A percentile compares a stretch with the other conserved stretches of the same genome.
phyloP scores from a whole-genome alignment of 441 rosid genomes.

The Syzygium malaccense region DNA sequence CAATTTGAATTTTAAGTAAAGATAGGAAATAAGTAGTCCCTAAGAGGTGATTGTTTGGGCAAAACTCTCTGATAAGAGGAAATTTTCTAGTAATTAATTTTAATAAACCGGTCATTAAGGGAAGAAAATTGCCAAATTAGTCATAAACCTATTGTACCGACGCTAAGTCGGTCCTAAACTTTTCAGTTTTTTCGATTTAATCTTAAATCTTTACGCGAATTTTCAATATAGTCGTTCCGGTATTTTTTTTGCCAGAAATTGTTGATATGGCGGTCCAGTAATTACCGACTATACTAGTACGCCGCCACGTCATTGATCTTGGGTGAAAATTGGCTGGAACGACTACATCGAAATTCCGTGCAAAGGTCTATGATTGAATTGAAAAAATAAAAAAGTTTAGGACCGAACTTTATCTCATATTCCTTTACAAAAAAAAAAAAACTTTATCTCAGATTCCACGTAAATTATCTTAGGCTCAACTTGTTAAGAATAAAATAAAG shows the following conservation, averaged over 20 bases:
- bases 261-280: neutral
- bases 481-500: neutral
- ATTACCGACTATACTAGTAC: accelerated
- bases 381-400: too few species aligned
- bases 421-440: neutral
- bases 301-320: neutral
- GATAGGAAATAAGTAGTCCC: neutral
- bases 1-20: too few species aligned
- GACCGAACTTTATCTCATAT: neutral
- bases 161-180: accelerated
- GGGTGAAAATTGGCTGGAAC: accelerated
- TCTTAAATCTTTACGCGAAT: too few species aligned
- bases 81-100: neutral
- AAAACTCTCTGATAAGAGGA: neutral
- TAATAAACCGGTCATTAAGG: accelerated
- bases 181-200: neutral
- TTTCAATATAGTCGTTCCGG: too few species aligned
- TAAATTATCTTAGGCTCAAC: neutral
- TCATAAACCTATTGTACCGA: neutral
- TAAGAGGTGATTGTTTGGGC: neutral
- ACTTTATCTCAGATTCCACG: neutral
- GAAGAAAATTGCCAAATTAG: neutral
- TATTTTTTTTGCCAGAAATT: too few species aligned
- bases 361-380: neutral
- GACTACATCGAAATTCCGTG: neutral